Conservation (phyloP, 1,284 basidiomycete genomes). For the Puccinia coronata region DNA sequence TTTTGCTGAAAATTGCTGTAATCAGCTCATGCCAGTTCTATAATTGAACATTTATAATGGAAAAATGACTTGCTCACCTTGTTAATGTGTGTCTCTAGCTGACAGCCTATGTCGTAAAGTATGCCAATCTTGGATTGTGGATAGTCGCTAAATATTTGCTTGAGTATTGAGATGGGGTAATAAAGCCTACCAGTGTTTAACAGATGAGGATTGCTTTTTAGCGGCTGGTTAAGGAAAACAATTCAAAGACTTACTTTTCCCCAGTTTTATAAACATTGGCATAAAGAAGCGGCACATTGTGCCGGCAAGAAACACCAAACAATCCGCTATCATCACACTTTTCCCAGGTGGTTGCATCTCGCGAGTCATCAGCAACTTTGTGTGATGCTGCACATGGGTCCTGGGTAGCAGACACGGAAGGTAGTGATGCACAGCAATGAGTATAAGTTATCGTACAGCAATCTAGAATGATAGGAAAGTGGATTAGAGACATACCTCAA, state of each 20-base stretch:
- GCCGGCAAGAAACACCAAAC: constrained; percentile 1
- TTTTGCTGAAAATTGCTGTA: background rate
- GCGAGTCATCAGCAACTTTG: background rate
- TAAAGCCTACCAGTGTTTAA: too few species aligned
- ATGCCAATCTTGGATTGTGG: background rate
- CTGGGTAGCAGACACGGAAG: too few species aligned
- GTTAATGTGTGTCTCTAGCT: background rate
- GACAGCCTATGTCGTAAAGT: background rate
- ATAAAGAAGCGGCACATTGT: background rate
- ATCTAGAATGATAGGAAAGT: background rate
- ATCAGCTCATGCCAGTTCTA: background rate
- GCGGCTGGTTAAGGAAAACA: background rate
- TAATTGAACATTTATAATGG: too few species aligned
- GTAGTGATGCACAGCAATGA: too few species aligned
- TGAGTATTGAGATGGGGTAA: background rate
- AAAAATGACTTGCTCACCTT: background rate
- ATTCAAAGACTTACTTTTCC: background rate
- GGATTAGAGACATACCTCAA: background rate
- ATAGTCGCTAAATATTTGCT: background rate
- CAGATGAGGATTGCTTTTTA: background rate
- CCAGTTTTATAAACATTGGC: too few species aligned
- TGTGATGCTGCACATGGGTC: background rate
- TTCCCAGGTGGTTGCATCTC: background rate
- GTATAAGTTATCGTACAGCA: too few species aligned
- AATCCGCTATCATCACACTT: background rate